Conservation (phyloP, 2,329 filamentous ascomycete genomes). For the Scleromitrula shiraiana region DNA sequence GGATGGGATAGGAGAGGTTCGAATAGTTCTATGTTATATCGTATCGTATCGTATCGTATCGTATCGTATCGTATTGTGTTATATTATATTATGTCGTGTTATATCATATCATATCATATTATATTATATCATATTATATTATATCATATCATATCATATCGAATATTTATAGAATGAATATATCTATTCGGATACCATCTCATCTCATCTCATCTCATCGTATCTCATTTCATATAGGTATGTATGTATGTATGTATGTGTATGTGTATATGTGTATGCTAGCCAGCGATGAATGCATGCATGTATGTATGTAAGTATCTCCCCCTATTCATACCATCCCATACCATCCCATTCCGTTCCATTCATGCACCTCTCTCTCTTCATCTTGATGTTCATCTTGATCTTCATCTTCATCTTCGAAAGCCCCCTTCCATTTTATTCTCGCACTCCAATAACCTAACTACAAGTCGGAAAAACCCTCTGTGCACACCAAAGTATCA, state of each 20-base stretch:
- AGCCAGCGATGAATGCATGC: no score
- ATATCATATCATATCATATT: not conserved
- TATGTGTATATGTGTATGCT: not conserved
- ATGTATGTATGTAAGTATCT: not conserved
- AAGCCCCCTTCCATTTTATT: not conserved
- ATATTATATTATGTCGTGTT: no score
- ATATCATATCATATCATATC: not conserved
- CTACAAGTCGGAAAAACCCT: no score
- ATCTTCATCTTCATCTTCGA: not conserved
- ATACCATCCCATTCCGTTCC: no score
- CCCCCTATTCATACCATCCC: not conserved
- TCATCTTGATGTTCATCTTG: not conserved
- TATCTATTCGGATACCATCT: no score
- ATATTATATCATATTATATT: slow-evolving; percentile 1
- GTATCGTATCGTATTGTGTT: no score
- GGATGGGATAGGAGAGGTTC: no score
- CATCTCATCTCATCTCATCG: not conserved
- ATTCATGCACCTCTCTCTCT: not conserved
- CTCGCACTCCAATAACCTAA: no score
- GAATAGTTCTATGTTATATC: no score
- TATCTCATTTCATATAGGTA: not conserved
- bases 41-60: no score
- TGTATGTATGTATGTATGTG: not conserved
- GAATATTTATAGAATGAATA: no score
- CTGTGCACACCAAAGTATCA: not conserved